Conservation (phyloP, 345 rosid species). For the Aegle marmelos region DNA sequence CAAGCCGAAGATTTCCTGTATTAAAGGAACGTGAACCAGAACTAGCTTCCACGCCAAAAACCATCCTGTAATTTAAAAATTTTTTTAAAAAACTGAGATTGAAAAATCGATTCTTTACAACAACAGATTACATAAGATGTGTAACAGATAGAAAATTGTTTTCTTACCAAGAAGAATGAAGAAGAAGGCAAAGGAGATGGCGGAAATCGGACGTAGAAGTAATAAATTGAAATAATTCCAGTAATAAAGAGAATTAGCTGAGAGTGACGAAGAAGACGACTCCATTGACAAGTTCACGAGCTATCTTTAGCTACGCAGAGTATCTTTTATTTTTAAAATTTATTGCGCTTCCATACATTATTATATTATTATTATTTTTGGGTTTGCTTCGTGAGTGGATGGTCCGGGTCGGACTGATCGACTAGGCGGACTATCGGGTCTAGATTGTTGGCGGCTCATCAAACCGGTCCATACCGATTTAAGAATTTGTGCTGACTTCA, state of each 20-base stretch:
- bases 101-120: neutral
- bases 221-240: conserved; percentile 34
- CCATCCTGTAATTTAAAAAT: conserved; percentile 52
- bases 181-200: conserved; percentile 51
- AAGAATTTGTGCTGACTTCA: neutral
- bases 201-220: conserved; percentile 56
- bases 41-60: conserved; percentile 83
- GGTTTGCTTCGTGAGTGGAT: neutral
- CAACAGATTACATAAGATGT: too few relatives aligned
- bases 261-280: conserved; percentile 16
- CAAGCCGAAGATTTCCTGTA: conserved; percentile 82
- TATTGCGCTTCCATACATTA: too few relatives aligned
- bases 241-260: conserved; percentile 19
- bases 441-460: neutral
- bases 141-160: neutral
- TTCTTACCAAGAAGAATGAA: conserved; percentile 49
- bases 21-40: conserved; percentile 77
- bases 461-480: neutral
- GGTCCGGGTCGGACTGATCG: neutral
- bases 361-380: too few relatives aligned
- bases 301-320: neutral
- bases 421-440: neutral
- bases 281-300: neutral
- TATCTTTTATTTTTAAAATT: neutral
- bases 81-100: neutral